Conservation (phyloP, 257 asterid species). For the Nicotiana tabacum region DNA sequence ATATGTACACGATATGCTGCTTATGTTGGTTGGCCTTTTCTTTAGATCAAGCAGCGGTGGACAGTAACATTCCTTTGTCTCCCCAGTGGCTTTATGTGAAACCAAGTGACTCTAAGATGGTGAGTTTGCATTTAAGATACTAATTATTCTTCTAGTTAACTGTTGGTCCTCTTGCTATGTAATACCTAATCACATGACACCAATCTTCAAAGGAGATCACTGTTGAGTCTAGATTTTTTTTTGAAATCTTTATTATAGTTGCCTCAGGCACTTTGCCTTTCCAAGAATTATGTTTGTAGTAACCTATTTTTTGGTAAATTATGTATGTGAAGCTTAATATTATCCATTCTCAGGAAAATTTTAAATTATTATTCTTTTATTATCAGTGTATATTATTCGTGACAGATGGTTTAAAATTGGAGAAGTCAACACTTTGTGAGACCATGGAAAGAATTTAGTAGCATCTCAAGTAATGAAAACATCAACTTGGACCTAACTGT, state of each 20-base stretch:
- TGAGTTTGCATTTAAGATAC: conserved; percentile 20
- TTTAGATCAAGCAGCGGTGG: conserved; percentile 64
- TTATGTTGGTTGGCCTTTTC: conserved; percentile 10
- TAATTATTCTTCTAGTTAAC: not conserved
- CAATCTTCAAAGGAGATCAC: not conserved
- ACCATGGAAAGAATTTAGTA: no score
- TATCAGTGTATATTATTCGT: no score
- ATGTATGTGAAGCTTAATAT: no score
- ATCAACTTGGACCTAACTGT: no score
- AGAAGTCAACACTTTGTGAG: no score
- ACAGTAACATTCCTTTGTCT: conserved; percentile 80
- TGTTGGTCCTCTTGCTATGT: not conserved
- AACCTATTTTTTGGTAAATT: no score
- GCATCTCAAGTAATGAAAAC: no score
- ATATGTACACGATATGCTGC: not conserved
- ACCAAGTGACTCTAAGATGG: conserved; percentile 71
- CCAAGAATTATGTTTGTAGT: no score
- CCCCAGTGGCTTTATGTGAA: conserved; percentile 92
- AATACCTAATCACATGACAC: not conserved
- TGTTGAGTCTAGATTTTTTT: not conserved
- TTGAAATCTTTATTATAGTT: not conserved
- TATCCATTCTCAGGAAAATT: no score
- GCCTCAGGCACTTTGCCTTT: no score
- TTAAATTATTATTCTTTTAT: no score
- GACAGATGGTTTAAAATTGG: no score